Conservation (phyloP, 129 eudicot genomes). For the Centella asiatica region DNA sequence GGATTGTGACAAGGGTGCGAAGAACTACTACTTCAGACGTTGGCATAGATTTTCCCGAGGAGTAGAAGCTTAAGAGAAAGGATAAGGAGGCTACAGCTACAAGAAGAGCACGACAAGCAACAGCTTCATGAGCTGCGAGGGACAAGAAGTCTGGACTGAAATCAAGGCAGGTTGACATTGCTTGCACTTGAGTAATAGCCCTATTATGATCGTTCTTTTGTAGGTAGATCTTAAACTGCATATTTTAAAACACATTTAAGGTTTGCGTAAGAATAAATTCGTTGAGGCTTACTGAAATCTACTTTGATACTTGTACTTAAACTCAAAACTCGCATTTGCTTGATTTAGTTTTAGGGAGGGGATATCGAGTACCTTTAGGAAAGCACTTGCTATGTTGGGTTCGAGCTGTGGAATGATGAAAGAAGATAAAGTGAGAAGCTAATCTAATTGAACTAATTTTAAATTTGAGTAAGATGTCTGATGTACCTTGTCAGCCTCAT, state of each 20-base stretch:
- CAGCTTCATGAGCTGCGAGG: constrained; percentile 92
- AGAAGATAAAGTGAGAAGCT: constrained; percentile 18
- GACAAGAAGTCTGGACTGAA: constrained; percentile 87
- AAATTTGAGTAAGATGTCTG: not conserved
- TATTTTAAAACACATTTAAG: not conserved
- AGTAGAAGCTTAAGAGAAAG: constrained; percentile 61
- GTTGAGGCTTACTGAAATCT: not conserved
- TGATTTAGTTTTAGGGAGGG: constrained; percentile 4
- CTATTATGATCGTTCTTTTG: constrained; percentile 64
- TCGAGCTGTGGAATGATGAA: constrained; percentile 62
- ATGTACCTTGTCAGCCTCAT: constrained; percentile 88
- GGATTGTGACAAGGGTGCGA: constrained; percentile 70
- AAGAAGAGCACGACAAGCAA: constrained; percentile 62
- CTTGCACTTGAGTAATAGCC: constrained; percentile 76
- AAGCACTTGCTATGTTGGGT: constrained; percentile 75
- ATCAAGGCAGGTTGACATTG: constrained; percentile 74
- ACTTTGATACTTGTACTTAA: not conserved
- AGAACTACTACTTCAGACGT: constrained; percentile 64
- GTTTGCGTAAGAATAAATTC: not conserved
- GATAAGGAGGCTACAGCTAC: constrained; percentile 77
- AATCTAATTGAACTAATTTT: constrained; percentile 5
- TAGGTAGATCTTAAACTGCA: constrained; percentile 81
- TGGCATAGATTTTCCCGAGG: constrained; percentile 72
- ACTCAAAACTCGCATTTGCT: not conserved
- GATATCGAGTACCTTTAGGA: constrained; percentile 61